Percentiles rank a stretch among this genome's conserved stretches.
Evolutionary conservation across 1,284 basidiomycete species (phyloP).

Genomic region (Pholiota adiposa): DNA sequence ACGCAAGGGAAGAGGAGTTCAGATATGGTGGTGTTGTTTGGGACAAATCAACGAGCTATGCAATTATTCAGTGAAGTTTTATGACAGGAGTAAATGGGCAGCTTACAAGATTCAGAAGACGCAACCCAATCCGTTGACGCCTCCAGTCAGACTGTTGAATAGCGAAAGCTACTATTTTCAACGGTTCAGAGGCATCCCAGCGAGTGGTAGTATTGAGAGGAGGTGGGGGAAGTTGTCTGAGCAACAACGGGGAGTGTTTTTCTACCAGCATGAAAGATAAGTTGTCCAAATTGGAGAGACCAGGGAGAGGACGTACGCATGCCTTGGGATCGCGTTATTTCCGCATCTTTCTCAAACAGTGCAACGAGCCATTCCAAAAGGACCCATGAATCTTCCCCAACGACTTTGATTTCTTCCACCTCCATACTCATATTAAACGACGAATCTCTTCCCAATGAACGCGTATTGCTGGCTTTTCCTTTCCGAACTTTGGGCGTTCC

Average conservation of each 20-base stretch:
- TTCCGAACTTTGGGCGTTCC: constrained; percentile 35
- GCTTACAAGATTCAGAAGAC: constrained; percentile 43
- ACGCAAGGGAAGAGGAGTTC: constrained; percentile 23
- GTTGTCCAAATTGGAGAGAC: background rate
- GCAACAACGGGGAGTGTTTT: constrained; percentile 58
- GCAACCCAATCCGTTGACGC: constrained; percentile 48
- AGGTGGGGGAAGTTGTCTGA: constrained; percentile 69
- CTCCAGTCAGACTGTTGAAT: constrained; percentile 47
- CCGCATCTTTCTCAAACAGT: constrained; percentile 68
- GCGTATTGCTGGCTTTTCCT: constrained; percentile 28
- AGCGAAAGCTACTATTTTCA: constrained; percentile 60
- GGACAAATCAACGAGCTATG: constrained; percentile 25
- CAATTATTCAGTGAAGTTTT: background rate
- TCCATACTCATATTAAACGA: constrained; percentile 16
- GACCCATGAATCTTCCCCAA: constrained; percentile 67
- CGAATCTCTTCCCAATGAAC: constrained; percentile 21
- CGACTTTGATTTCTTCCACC: constrained; percentile 34
- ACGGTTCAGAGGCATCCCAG: constrained; percentile 60
- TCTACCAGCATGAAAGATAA: constrained; percentile 37
- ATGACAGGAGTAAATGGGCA: background rate
- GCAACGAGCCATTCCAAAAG: constrained; percentile 66
- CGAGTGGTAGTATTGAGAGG: constrained; percentile 49
- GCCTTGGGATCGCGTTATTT: constrained; percentile 27
- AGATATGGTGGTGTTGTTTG: constrained; percentile 20
- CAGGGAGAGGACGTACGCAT: constrained; percentile 19